These are phyloP conservation scores for Salix dunnii DNA, from an alignment of 345 rosid species.

Conservation along the genomic window DNA sequence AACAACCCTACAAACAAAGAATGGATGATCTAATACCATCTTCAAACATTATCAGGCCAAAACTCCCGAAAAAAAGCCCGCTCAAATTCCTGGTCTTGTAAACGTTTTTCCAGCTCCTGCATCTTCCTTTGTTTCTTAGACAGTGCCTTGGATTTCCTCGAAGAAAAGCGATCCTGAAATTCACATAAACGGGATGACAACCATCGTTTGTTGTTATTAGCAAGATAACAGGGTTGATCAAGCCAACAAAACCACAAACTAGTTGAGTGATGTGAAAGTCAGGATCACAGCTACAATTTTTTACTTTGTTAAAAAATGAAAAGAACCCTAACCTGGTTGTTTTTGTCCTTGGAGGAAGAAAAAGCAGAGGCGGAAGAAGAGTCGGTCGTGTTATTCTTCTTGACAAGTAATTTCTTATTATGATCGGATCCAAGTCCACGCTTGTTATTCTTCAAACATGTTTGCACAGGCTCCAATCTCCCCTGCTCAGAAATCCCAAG, in stretches of 20 bases:
- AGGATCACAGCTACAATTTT: too few species aligned
- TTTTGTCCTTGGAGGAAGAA: constrained; percentile 21
- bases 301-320: too few species aligned
- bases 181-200: background rate
- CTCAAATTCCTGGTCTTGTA: constrained; percentile 73
- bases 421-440: constrained; percentile 68
- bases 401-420: constrained; percentile 7
- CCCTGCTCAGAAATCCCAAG: constrained; percentile 88
- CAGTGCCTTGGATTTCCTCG: constrained; percentile 47
- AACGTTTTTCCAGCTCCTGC: constrained; percentile 54
- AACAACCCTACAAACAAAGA: background rate
- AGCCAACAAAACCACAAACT: too few species aligned
- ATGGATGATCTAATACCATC: background rate
- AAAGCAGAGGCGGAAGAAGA: constrained; percentile 8
- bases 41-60: constrained; percentile 92
- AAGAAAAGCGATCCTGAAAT: constrained; percentile 43
- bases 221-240: too few species aligned
- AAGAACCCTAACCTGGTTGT: constrained; percentile 29
- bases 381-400: constrained; percentile 44
- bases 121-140: constrained; percentile 72
- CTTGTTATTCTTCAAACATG: constrained; percentile 59
- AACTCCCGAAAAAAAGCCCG: constrained; percentile 78
- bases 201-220: too few species aligned
- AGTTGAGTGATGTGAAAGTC: too few species aligned
- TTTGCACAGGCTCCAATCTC: constrained; percentile 62